Evolutionary conservation across 2,329 filamentous ascomycete species (phyloP), one percentile per base, ranked within the genome.

Genomic region (Cladosporium sp.): DNA sequence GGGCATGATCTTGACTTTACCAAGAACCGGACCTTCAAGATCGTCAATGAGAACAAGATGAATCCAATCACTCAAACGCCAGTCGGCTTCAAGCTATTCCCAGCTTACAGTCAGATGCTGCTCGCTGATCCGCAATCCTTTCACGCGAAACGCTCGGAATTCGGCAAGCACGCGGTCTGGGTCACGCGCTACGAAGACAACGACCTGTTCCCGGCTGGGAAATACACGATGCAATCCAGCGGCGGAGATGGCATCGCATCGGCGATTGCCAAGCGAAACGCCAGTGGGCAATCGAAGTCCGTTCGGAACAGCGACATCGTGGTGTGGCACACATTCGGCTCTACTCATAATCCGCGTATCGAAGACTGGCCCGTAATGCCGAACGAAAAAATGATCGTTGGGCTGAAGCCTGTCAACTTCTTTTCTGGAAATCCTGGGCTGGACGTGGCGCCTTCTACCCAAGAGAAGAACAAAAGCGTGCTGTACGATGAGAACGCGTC

Each of bases 11-110:
- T 60, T n/a, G 58, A 61, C 18, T 59, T 67, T 16, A 77, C 77
- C 58, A 76, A 80, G 45, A 83, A 83, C 59, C 75, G 77, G 8
- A 68, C 74, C 5, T 78, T 79, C 69, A 80, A 79, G 54, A 77
- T 80, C 55, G 69, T 73, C 49, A 80, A 80, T 58, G 70, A 73
- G 10, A 59, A 61, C 37, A 69, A 70, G 46, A 71, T 65, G 33
- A 80, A 79, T 57, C 69, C 68, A 0, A 65, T 76, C 50, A 73
- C 68, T 8, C 72, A 74, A 43, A 72, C 70, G 42, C 73, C 74
- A 0, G 75, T 78, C 1, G 71, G 64, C 2, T 79, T 77, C 64
- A 78, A 78, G 53, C 68, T 80, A 52, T 62, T 68, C 28, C 72
- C 77, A 3, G 66, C 70, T 1, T 68, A 74, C 0, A 75, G 71